Conservation (phyloP, 106 monocot genomes). For the Amphibolis antarctica region DNA sequence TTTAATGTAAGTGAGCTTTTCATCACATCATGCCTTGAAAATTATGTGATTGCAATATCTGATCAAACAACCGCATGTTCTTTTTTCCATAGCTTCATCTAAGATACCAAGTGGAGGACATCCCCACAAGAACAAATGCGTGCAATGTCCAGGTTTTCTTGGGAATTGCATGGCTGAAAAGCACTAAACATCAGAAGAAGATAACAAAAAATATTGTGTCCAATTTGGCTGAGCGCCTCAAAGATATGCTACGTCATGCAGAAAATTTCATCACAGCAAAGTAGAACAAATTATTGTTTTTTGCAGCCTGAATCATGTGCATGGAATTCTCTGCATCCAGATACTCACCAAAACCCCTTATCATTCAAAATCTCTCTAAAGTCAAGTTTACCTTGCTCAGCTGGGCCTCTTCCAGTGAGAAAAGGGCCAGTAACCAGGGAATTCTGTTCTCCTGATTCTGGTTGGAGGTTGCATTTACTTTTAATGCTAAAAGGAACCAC, state of each 20-base stretch:
- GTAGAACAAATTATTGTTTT: conserved; percentile 5
- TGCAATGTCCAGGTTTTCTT: conserved; percentile 52
- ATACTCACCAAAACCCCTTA: not conserved
- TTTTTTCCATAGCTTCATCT: conserved; percentile 54
- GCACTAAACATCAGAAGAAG: conserved; percentile 72
- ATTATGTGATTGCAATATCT: no score
- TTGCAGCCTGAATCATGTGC: not conserved
- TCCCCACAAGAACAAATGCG: conserved; percentile 37
- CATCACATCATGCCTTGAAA: not conserved
- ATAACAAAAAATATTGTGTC: conserved; percentile 51
- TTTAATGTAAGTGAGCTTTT: conserved; percentile 34
- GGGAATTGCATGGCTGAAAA: conserved; percentile 78
- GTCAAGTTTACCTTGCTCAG: not conserved
- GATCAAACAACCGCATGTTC: not conserved
- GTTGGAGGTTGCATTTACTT: no score
- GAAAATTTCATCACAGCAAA: conserved; percentile 36
- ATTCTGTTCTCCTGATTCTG: no score
- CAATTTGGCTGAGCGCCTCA: conserved; percentile 34
- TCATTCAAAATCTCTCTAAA: not conserved
- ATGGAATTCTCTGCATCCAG: not conserved
- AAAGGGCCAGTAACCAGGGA: no score
- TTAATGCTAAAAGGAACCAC: no score
- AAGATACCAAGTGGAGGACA: conserved; percentile 51
- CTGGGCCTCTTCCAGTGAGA: no score
- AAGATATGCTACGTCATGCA: conserved; percentile 43